Conservation (phyloP, 1,284 basidiomycete genomes). For the Ceratobasidium sp. region DNA sequence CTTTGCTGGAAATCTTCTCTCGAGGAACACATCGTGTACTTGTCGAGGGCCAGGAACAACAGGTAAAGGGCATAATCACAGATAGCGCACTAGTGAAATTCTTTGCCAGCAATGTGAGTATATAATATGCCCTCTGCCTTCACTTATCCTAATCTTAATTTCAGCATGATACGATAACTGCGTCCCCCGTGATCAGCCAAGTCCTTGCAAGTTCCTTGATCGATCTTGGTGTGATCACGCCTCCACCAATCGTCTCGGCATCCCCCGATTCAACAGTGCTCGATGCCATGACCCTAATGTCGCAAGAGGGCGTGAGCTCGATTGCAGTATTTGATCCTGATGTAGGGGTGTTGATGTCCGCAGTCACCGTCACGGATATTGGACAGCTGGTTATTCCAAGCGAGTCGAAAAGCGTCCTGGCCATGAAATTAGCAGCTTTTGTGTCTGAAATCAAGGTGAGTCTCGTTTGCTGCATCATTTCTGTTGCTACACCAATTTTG, state of each 20-base stretch:
- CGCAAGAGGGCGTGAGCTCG: slow-evolving; percentile 45
- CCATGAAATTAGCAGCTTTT: slow-evolving; percentile 42
- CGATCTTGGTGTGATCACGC: slow-evolving; percentile 38
- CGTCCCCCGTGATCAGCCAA: slow-evolving; percentile 27
- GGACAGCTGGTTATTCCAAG: slow-evolving; percentile 44
- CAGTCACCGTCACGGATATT: slow-evolving; percentile 45
- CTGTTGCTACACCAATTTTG: background rate
- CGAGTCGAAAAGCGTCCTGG: slow-evolving; percentile 44
- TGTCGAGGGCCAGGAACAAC: slow-evolving; percentile 40
- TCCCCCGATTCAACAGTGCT: slow-evolving; percentile 45
- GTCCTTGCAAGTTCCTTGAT: slow-evolving; percentile 37
- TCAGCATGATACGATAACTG: slow-evolving; percentile 35
- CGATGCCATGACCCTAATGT: slow-evolving; percentile 46
- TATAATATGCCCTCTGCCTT: background rate
- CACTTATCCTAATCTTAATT: background rate
- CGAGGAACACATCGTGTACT: slow-evolving; percentile 70
- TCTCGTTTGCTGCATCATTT: background rate
- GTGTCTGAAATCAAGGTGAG: slow-evolving; percentile 45
- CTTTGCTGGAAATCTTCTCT: slow-evolving; percentile 71
- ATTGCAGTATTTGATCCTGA: slow-evolving; percentile 45
- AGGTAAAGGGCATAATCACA: slow-evolving; percentile 43
- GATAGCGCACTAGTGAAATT: slow-evolving; percentile 45
- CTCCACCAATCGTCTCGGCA: slow-evolving; percentile 44
- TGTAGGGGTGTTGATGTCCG: slow-evolving; percentile 43
- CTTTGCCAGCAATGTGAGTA: slow-evolving; percentile 34